Conservation (phyloP, 2,329 filamentous ascomycete species). For the Periconia macrospinosa region DNA sequence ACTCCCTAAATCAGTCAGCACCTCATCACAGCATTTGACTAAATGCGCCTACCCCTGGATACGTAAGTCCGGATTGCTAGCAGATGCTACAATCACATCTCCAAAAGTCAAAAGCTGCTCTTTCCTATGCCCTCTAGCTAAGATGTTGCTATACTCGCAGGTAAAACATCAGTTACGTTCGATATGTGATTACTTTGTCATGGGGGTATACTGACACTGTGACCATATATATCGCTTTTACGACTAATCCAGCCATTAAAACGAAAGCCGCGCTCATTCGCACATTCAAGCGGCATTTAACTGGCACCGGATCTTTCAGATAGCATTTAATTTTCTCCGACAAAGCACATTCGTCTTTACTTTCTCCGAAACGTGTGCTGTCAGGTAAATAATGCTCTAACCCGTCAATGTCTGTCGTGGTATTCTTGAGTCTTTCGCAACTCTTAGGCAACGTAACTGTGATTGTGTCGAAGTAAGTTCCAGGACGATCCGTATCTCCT, state of each 20-base stretch:
- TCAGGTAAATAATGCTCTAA: not conserved
- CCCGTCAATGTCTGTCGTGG: not conserved
- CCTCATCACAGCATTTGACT: not conserved
- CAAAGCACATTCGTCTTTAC: conserved; percentile 4
- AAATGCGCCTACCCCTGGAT: conserved; percentile 17
- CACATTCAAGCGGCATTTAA: conserved; percentile 31
- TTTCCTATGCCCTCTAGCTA: conserved; percentile 27
- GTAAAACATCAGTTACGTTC: no score
- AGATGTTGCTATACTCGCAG: conserved; percentile 13
- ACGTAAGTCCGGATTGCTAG: conserved; percentile 27
- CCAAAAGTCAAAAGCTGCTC: conserved; percentile 34
- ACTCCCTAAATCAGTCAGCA: conserved; percentile 13
- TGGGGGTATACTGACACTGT: conserved; percentile 4
- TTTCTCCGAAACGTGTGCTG: not conserved
- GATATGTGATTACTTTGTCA: not conserved
- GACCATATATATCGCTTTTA: conserved; percentile 37
- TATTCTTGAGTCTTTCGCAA: conserved; percentile 5
- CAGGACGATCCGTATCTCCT: no score
- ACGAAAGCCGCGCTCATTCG: conserved; percentile 35
- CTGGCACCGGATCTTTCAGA: conserved; percentile 3
- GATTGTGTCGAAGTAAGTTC: no score
- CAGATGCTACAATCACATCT: conserved; percentile 33
- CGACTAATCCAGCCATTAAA: conserved; percentile 21
- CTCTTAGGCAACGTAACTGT: not conserved
- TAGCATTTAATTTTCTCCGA: conserved; percentile 9